Evolutionary conservation across 805 yeast genomes (phyloP).

Genomic region (Alloascoidea africana): DNA sequence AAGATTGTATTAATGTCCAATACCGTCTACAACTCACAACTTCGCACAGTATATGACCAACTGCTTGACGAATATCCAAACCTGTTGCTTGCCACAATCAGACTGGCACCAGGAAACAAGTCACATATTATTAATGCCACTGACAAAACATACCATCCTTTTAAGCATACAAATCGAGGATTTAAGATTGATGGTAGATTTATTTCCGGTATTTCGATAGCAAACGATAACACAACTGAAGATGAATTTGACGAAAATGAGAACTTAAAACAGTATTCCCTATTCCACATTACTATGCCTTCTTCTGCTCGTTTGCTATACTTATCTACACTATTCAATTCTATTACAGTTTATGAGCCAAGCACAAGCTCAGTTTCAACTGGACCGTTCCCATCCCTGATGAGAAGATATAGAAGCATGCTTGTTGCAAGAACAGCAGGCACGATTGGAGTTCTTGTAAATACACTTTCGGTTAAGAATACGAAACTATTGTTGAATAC

Average conservation of each 20-base stretch:
- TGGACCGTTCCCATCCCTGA: conserved; percentile 67
- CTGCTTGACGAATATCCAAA: conserved; percentile 19
- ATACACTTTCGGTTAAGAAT: conserved; percentile 70
- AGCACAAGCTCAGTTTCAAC: conserved; percentile 13
- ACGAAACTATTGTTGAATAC: conserved; percentile 52
- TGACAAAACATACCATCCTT: not conserved
- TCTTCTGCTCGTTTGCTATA: conserved; percentile 67
- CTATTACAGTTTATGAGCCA: conserved; percentile 28
- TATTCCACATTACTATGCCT: conserved; percentile 63
- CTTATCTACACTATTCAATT: conserved; percentile 53
- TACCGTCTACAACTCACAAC: conserved; percentile 8
- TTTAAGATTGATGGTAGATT: not conserved
- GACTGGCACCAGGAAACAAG: conserved; percentile 5
- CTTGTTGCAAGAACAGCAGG: conserved; percentile 83
- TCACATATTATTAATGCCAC: not conserved
- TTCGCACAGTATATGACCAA: conserved; percentile 23
- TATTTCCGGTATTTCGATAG: not conserved
- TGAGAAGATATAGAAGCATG: conserved; percentile 76
- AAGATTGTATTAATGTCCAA: conserved; percentile 20
- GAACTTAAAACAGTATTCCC: conserved; percentile 27
- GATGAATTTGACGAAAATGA: no score
- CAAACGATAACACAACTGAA: not conserved
- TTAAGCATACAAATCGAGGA: not conserved
- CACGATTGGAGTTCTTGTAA: conserved; percentile 81
- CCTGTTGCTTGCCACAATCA: conserved; percentile 8